Base-by-base conservation (phyloP, 225 moss, liverwort and hornwort genomes). In the Lunularia cruciata region DNA sequence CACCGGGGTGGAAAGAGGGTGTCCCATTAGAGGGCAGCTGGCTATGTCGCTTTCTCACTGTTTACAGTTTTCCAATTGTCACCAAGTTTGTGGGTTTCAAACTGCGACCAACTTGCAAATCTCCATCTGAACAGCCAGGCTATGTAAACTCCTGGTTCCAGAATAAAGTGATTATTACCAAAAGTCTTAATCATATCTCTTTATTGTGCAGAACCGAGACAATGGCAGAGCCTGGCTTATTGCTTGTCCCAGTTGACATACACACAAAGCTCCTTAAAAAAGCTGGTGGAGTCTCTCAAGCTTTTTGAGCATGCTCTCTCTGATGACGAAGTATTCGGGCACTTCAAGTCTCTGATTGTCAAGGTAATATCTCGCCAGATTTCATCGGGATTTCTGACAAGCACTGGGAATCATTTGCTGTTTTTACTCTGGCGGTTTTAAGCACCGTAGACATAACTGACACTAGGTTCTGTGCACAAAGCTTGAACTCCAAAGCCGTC, bases 171-270 rank as follows among this genome's bases (percentile, higher is more conserved):
- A 25, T n/a, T 26, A 54, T 11, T 10, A 28, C 9, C 27, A 14
- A 54, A 54, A 9, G 0, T 3, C 27, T 22, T 14, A 23, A 26
- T 43, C 1, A 43, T 16, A 43, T 23, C 54, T 30, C n/a, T 36
- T 8, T 53, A 19, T 1, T 60, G 37, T 74, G 63, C 79, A 98
- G 98, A 89, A 74, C 72, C 71, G 49, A 86, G 88, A 79, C 98
- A 93, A 65, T 98, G 98, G 98, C 89, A 89, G 55, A 87, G 86
- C 79, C 77, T 89, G 69, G 86, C 89, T 11, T 98, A 83, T 73
- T 98, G 98, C 81, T 79, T 98, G 59, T 86, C 83, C 67, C 93
- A 93, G 67, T 84, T 98, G 62, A 81, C 83, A 48, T 93, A 84
- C 62, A 75, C 88, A 3, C 90, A 81, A 28, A 91, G 88, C 72